Base-by-base conservation (phyloP, 495 filamentous ascomycete genomes). In the Alectoria sarmentosa region DNA sequence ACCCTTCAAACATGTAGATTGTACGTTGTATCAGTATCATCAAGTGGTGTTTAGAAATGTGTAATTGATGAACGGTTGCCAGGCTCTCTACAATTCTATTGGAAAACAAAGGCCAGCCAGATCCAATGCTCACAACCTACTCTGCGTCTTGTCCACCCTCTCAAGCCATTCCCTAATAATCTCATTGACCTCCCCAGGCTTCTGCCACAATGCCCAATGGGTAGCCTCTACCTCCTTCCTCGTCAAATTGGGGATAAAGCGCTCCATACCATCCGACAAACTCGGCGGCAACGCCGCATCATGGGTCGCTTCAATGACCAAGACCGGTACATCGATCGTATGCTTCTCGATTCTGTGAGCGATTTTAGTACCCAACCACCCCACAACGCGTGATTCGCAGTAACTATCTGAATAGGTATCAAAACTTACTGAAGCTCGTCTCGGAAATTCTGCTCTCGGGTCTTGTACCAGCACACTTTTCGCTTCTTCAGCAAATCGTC, bases 391-490 rank as follows among this genome's bases (percentile, higher is more conserved):
- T 19, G 46, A 26, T 26, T 5, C 23, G 46, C n/a, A 28, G 1
- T 26, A 13, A 23, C n/a, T 14, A 3, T 26, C 23, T 26, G 46
- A 14, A 11, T 14, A 49, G n/a, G 46, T 2, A 4, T 26, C 1
- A 14, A 49, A 1, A 7, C 73, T 66, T 80, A 81, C 71, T 73
- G 75, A 49, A 81, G 70, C 68, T 97, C 93, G 60, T 96, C 90
- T 14, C 89, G 78, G 71, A 79, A 88, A 72, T 96, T 96, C 61
- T 88, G 73, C 72, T 84, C 71, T 1, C 78, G 73, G 4, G 84
- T 88, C 21, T 88, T 82, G 73, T 98, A 97, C 91, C 92, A 97
- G 69, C 92, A 87, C 60, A 86, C 84, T 86, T n/a, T n/a, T n/a
- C n/a, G n/a, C n/a, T n/a, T n/a, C n/a, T n/a, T n/a, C n/a, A n/a